Evolutionary conservation across 2,329 filamentous ascomycete genomes (phyloP).

Genomic region (Aureobasidium pullulans): DNA sequence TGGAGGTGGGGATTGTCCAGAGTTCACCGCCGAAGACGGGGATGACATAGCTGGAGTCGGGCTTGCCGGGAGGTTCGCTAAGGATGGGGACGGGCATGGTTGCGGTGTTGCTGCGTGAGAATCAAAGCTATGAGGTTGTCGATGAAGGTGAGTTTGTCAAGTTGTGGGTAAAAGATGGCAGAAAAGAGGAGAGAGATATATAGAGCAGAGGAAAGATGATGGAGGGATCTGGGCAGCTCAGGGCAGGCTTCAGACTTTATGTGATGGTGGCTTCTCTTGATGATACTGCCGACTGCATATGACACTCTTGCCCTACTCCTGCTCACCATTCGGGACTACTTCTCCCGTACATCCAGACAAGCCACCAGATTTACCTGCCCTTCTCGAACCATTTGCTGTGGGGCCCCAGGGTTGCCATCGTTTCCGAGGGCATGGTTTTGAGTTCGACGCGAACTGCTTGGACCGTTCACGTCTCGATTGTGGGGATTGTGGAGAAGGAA

Average conservation of each 20-base stretch:
- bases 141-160: neutral
- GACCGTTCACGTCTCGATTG: neutral
- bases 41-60: slow-evolving; percentile 7
- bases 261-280: neutral
- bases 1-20: slow-evolving; percentile 14
- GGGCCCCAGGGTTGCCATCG: neutral
- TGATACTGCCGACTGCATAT: neutral
- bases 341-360: neutral
- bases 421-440: neutral
- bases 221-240: neutral
- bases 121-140: too few relatives aligned
- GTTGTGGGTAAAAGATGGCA: neutral
- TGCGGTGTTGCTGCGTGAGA: neutral
- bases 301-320: neutral
- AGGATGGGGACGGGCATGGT: slow-evolving; percentile 10
- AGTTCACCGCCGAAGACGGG: slow-evolving; percentile 9
- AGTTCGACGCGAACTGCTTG: neutral
- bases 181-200: neutral
- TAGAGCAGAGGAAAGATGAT: neutral
- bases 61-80: slow-evolving; percentile 7
- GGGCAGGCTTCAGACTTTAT: neutral
- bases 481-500: neutral
- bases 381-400: slow-evolving; percentile 5
- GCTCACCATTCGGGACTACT: neutral
- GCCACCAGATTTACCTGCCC: neutral